A percentile compares a stretch with the other conserved stretches of the same genome.
Conservation (phyloP, 2,329 filamentous ascomycete species). For the Colletotrichum acutatum region DNA sequence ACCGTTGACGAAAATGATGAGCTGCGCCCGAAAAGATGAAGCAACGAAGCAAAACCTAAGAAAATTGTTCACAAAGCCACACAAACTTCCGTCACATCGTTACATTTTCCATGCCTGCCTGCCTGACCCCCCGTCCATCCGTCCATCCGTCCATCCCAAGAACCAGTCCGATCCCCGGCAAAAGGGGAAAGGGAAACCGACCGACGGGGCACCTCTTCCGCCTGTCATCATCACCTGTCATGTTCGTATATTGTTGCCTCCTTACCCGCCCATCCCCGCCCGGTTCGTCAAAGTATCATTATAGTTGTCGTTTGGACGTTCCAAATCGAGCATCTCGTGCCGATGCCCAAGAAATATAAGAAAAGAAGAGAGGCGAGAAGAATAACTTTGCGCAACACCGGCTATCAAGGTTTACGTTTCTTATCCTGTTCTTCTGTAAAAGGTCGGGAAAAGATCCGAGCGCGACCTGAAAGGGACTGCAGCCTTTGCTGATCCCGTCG, state of each 20-base stretch:
- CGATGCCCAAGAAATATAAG: neutral
- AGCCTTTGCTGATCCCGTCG: neutral
- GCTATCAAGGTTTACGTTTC: neutral
- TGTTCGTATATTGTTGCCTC: neutral
- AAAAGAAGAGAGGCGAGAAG: neutral
- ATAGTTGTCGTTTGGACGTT: neutral
- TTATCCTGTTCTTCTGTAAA: neutral
- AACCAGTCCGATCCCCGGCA: too few species aligned
- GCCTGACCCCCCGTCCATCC: neutral
- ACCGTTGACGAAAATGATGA: too few species aligned
- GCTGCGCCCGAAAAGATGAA: neutral
- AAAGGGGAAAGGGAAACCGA: neutral
- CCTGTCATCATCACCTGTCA: neutral
- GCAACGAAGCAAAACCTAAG: neutral
- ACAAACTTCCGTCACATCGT: neutral
- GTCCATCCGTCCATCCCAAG: neutral
- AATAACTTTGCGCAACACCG: neutral
- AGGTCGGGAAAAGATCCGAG: neutral
- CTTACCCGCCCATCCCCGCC: neutral
- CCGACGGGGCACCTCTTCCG: neutral
- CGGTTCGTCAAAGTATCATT: neutral
- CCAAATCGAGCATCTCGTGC: neutral
- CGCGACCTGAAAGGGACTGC: neutral
- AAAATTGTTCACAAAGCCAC: neutral
- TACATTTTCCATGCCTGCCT: neutral